Evolutionary conservation across 192 early-diverging fungal genomes (phyloP), one percentile per base, ranked within the genome.

Genomic region (Chytriomyces sp.): DNA sequence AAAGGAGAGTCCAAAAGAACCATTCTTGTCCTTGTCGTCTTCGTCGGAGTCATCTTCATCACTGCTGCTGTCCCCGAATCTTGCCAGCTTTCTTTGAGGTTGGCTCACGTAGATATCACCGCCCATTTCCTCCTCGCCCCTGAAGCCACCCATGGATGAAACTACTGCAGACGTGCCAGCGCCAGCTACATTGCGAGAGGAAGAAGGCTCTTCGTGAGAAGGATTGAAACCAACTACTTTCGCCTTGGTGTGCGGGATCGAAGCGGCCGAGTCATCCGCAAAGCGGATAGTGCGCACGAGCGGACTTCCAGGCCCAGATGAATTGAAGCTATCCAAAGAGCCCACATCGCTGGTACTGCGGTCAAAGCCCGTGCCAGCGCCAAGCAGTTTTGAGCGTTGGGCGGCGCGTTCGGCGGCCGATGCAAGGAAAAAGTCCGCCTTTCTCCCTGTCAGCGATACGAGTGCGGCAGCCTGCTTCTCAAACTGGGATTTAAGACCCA

Each of bases 401-500:
- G 52, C 52, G 8, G 28, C 66, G 7, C 66, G 66, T 56, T 68
- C 53, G 22, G 66, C 62, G 17, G 73, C 62, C 25, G 64, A 62
- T 5, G 73, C 73, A 5, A 74, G 34, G 54, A 74, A 74, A 52
- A 74, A 74, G 39, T 74, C 73, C 32, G 73, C 73, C 39, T 74
- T 74, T 14, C 63, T 41, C 25, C 63, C 63, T 25, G 63, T 52
- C n/a, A 65, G 26, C 6, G 63, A 41, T 25, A 41, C 52, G 19
- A 68, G 19, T 12, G 44, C 52, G 36, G 52, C 66, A 19, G 53
- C 52, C n/a, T 52, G 41, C 17, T 32, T 19, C 57, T 74, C 22
- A 40, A 66, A 62, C 10, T 4, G 19, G 6, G 73, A 30, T 22
- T n/a, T 25, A 26, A 67, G 31, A 33, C 10, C 12, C 26, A 22